Conservation (phyloP, 306 rosid species). For the Trifolium pratense region DNA sequence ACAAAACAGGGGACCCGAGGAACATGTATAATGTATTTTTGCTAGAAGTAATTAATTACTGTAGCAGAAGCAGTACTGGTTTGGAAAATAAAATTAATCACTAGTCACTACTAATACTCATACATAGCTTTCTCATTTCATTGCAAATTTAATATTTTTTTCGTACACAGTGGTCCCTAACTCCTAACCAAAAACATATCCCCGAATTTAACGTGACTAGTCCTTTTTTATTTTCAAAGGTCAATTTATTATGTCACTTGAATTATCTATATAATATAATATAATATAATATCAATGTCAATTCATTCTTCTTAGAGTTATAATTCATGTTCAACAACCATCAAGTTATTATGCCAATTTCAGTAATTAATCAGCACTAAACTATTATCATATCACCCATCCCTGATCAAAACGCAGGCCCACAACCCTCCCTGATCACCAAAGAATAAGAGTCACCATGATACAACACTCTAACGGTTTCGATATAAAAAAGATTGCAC, state of each 20-base stretch:
- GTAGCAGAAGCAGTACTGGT: neutral
- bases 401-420: too few species aligned
- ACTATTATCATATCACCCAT: neutral
- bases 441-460: too few species aligned
- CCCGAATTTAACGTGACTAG: neutral
- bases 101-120: neutral
- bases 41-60: neutral
- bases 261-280: too few species aligned
- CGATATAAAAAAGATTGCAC: too few species aligned
- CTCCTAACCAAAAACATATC: neutral
- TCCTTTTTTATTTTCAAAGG: too few species aligned
- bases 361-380: neutral
- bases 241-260: too few species aligned
- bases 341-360: neutral
- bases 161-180: neutral
- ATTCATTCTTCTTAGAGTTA: neutral
- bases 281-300: neutral
- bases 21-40: neutral
- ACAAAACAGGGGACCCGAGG: neutral
- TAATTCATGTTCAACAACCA: neutral
- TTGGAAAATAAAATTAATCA: too few species aligned
- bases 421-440: too few species aligned
- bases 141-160: too few species aligned
- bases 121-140: neutral
- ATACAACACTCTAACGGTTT: too few species aligned